Percentiles rank a stretch among this genome's conserved stretches.
These are phyloP conservation scores for Nitzschia putrida DNA, from an alignment of 108 stramenopile species.

Conservation along the genomic window DNA sequence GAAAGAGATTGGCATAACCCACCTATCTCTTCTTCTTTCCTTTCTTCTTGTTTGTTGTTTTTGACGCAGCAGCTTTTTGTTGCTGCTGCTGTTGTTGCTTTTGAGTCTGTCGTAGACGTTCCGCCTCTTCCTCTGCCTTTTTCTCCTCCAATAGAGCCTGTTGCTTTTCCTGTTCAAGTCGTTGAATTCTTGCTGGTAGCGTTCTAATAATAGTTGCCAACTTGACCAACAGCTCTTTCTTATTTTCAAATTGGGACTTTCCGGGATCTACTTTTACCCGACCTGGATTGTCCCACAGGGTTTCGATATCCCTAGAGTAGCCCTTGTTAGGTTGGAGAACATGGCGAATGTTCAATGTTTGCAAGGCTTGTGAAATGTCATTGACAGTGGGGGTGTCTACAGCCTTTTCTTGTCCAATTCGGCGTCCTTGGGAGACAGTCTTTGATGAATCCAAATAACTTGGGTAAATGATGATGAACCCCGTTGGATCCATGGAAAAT, in stretches of 20 bases:
- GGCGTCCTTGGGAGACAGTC: slow-evolving; percentile 64
- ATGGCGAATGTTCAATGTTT: slow-evolving; percentile 67
- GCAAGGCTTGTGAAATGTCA: slow-evolving; percentile 74
- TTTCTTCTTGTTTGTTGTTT: slow-evolving; percentile 45
- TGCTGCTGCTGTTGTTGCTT: slow-evolving; percentile 16
- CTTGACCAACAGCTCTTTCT: slow-evolving; percentile 51
- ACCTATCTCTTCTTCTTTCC: slow-evolving; percentile 41
- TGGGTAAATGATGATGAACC: slow-evolving; percentile 69
- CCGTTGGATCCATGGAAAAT: slow-evolving; percentile 62
- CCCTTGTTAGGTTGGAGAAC: slow-evolving; percentile 88
- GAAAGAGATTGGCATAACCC: neutral
- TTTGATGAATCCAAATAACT: slow-evolving; percentile 83
- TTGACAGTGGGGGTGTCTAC: slow-evolving; percentile 64
- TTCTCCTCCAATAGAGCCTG: slow-evolving; percentile 11
- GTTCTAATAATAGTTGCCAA: slow-evolving; percentile 51
- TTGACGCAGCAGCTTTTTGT: slow-evolving; percentile 8
- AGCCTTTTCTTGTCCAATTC: slow-evolving; percentile 63
- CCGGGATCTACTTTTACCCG: slow-evolving; percentile 46
- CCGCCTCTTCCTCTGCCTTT: slow-evolving; percentile 18
- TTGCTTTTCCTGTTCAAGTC: slow-evolving; percentile 33
- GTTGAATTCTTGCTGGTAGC: slow-evolving; percentile 54
- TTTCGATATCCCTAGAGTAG: slow-evolving; percentile 68
- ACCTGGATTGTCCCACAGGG: slow-evolving; percentile 85
- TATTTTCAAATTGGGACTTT: slow-evolving; percentile 10
- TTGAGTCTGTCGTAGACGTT: slow-evolving; percentile 13